A percentile compares a stretch with the other conserved stretches of the same genome.
Evolutionary conservation across 139 green algal species (phyloP).

Genomic region (Chlamydomonas eustigma): DNA sequence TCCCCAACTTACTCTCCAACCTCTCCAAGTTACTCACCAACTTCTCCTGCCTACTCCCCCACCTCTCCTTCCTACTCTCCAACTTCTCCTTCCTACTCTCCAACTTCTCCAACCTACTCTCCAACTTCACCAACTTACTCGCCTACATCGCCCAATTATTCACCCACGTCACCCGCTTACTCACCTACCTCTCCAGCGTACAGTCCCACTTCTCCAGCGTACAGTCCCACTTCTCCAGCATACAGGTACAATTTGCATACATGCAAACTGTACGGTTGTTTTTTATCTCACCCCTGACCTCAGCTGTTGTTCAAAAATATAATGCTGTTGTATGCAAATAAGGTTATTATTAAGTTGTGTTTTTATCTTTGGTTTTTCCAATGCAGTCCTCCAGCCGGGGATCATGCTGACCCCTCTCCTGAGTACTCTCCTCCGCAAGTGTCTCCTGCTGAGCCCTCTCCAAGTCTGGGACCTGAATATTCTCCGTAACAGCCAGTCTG

Average conservation of each 20-base stretch:
- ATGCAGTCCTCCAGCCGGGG: constrained; percentile 24
- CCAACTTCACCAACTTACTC: constrained; percentile 69
- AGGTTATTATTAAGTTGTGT: not conserved
- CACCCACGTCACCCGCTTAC: constrained; percentile 58
- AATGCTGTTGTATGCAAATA: not conserved
- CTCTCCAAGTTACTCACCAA: constrained; percentile 62
- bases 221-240: constrained; percentile 47
- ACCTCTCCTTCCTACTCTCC: constrained; percentile 57
- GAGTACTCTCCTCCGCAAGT: not conserved
- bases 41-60: constrained; percentile 58
- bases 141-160: constrained; percentile 51
- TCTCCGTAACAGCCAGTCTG: not conserved
- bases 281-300: constrained; percentile 47
- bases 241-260: constrained; percentile 67
- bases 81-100: constrained; percentile 53
- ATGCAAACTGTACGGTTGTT: constrained; percentile 67
- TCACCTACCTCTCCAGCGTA: constrained; percentile 42
- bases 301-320: constrained; percentile 17
- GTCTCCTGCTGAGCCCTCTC: not conserved
- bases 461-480: not conserved
- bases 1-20: constrained; percentile 58
- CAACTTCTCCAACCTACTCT: constrained; percentile 54
- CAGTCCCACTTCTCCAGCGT: constrained; percentile 63
- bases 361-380: constrained; percentile 14
- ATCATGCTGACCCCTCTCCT: not conserved